A percentile compares a stretch with the other conserved stretches of the same genome.
Conservation (phyloP, 108 stramenopile species). For the Licmophora abbreviata region DNA sequence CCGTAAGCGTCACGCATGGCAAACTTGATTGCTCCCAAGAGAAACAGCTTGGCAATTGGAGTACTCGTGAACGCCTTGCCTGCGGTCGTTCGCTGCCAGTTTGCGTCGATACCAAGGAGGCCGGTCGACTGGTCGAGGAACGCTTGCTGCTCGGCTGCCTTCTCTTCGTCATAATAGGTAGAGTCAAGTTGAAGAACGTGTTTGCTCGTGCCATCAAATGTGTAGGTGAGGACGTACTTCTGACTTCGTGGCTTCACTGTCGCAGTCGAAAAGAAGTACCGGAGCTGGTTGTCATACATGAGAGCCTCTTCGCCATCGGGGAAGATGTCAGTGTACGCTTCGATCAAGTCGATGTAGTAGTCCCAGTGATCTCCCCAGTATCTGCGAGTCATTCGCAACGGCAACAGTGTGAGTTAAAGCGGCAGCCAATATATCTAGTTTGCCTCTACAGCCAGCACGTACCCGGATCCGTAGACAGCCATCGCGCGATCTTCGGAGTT, state of each 20-base stretch:
- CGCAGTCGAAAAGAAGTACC: constrained; percentile 88
- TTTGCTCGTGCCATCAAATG: constrained; percentile 72
- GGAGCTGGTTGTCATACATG: constrained; percentile 83
- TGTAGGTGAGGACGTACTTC: constrained; percentile 84
- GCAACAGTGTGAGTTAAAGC: too few species aligned
- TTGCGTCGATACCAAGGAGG: constrained; percentile 74
- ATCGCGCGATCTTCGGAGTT: constrained; percentile 61
- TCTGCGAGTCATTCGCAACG: constrained; percentile 19
- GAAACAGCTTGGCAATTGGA: constrained; percentile 66
- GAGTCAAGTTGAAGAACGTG: constrained; percentile 87
- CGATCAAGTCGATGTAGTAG: constrained; percentile 89
- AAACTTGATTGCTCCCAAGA: constrained; percentile 83
- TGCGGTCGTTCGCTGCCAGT: constrained; percentile 73
- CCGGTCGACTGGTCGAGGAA: constrained; percentile 74
- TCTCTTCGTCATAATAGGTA: constrained; percentile 60
- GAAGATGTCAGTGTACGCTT: constrained; percentile 83
- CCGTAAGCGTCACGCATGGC: constrained; percentile 93
- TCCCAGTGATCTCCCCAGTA: constrained; percentile 88
- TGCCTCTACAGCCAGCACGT: too few species aligned
- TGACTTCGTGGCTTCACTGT: constrained; percentile 76
- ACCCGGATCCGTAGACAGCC: constrained; percentile 79
- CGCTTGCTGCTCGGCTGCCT: constrained; percentile 65
- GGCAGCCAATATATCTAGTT: too few species aligned
- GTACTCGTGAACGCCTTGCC: constrained; percentile 68
- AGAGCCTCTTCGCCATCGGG: constrained; percentile 88